phyloP scores from a whole-genome alignment of 23 red algal species.

The Agarophyton chilense region DNA sequence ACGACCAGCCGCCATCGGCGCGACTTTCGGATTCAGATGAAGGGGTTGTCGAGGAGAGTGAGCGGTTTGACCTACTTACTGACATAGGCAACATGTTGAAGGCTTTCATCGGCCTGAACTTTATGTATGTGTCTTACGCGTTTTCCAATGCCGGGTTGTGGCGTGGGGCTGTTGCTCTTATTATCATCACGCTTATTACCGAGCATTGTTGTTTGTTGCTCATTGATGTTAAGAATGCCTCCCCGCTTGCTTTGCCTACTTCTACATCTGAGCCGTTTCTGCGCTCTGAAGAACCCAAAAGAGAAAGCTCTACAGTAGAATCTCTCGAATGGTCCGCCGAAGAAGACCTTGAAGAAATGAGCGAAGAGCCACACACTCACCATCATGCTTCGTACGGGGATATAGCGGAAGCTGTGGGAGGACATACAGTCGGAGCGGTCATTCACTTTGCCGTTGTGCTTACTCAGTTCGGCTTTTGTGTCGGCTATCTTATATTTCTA shows the following conservation, averaged over 20 bases:
- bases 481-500: constrained; percentile 97
- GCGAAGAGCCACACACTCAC: neutral
- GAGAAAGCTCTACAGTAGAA: neutral
- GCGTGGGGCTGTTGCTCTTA: constrained; percentile 76
- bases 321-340: neutral
- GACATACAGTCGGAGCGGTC: constrained; percentile 49
- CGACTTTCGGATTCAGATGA: neutral
- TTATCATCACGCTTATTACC: constrained; percentile 74
- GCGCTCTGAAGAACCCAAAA: neutral
- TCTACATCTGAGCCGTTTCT: neutral
- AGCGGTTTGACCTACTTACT: constrained; percentile 31
- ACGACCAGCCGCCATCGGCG: neutral
- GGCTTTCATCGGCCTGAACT: constrained; percentile 96
- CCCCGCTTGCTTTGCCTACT: constrained; percentile 20
- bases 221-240: constrained; percentile 71
- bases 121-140: constrained; percentile 93
- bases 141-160: constrained; percentile 92
- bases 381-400: constrained; percentile 76
- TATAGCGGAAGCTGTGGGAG: constrained; percentile 67
- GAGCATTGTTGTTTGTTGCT: constrained; percentile 87
- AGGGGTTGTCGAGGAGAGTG: neutral
- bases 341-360: neutral
- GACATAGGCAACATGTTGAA: constrained; percentile 96
- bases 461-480: constrained; percentile 97
- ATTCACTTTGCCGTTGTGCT: constrained; percentile 84